Base-by-base conservation (phyloP, 202 grass and related monocot genomes). In the Alloteropsis angusta region DNA sequence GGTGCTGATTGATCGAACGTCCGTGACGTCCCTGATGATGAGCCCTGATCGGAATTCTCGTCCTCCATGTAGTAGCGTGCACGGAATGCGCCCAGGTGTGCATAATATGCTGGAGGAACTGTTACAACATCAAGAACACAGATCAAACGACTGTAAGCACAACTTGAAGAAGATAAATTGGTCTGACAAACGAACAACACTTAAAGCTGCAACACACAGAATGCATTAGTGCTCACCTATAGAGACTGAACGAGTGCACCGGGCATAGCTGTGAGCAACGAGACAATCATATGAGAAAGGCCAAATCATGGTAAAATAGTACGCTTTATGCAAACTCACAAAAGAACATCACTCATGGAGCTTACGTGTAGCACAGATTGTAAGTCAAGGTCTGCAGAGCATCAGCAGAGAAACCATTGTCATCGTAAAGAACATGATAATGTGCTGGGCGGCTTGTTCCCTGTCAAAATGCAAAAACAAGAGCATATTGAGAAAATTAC, bases 71-170 rank as follows among this genome's bases (percentile, higher is more conserved):
- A 97, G 41, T 85, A 81, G 1, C 88, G 88, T 5, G 90, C 93
- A 1, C 88, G 85, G 32, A 85, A 97, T 12, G 93, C 90, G 1
- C 63, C 93, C 57, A 97, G 66, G 45, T 90, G 93, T 0, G 93
- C 93, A 75, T 93, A 93, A 38, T 97, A 93, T 4, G 84, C 93
- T 2, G 90, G 93, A 50, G 93, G 88, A 72, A 93, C 90, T 93
- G 83, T 66, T 7, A 21, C 25, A 68, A 25, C 2, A 43, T 12
- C 17, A 70, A 49, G 45, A 5, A 6, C 6, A 70, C 6, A 70
- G 43, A 17, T 5, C 1, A 49, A 49, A 11, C n/a, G n/a, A n/a
- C 0, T 11, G 26, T 34, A 70, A 80, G 53, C 10, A 54, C 12
- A 44, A 32, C 6, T 50, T 71, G 0, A 36, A 4, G 1, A 28